Base-by-base conservation (phyloP, 345 rosid genomes). In the Citrus sp. region DNA sequence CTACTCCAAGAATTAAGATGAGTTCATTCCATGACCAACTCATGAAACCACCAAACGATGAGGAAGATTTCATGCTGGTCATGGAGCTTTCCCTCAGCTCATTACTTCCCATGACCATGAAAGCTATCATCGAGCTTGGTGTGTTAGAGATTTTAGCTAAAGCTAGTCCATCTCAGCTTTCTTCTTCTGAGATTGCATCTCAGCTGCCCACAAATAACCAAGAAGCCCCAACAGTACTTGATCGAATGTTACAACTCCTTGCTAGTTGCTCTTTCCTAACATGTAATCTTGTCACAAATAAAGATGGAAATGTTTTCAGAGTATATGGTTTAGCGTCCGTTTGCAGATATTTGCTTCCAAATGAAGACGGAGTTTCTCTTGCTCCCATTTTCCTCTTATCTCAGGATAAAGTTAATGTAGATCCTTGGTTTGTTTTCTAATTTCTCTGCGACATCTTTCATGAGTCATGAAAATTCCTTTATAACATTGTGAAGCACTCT, bases 241-340 rank as follows among this genome's bases (percentile, higher is more conserved):
- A 88, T 4, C 67, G 84, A 9, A 81, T 88, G 51, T 73, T 86
- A 2, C 62, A 80, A 14, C 69, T 86, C 64, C 77, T 86, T 0
- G 81, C 82, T 0, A 21, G 60, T 22, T 7, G 6, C n/a, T 56
- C 60, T 18, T 22, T 56, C 14, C 49, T 42, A 2, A 42, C 16
- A 42, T 42, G 49, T 42, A 42, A 42, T 42, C 49, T 42, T 42
- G 37, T n/a, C n/a, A n/a, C n/a, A n/a, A n/a, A n/a, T n/a, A n/a
- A n/a, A n/a, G n/a, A n/a, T n/a, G n/a, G n/a, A n/a, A n/a, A n/a
- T n/a, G n/a, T n/a, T n/a, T n/a, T n/a, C n/a, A n/a, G n/a, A n/a
- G n/a, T n/a, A n/a, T n/a, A n/a, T n/a, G n/a, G n/a, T n/a, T n/a
- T n/a, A n/a, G n/a, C n/a, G n/a, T n/a, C n/a, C n/a, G n/a, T n/a